Evolutionary conservation across 169 alveolate genomes (phyloP).

Genomic region (Cryptosporidium canis): DNA sequence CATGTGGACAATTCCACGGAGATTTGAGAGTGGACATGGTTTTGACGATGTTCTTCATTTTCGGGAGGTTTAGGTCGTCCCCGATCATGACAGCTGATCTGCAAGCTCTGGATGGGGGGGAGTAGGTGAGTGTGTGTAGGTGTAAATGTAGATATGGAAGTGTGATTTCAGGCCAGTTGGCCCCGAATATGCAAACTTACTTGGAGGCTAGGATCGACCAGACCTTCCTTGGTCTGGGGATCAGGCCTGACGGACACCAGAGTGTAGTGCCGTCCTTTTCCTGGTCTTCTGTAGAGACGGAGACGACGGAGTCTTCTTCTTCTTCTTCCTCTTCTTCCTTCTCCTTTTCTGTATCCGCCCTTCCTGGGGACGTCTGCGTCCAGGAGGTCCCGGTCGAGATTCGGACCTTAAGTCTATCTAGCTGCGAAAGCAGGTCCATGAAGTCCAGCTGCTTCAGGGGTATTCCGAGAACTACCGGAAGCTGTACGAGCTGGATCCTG

Average conservation of each 20-base stretch:
- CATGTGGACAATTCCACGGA: constrained; percentile 99
- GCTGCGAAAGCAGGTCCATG: constrained; percentile 71
- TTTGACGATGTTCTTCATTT: constrained; percentile 88
- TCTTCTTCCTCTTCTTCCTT: constrained; percentile 72
- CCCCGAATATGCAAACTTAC: constrained; percentile 48
- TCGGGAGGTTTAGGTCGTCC: constrained; percentile 82
- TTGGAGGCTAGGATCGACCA: constrained; percentile 89
- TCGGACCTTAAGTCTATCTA: constrained; percentile 27
- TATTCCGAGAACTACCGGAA: constrained; percentile 51
- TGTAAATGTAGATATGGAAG: neutral
- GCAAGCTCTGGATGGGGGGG: constrained; percentile 90
- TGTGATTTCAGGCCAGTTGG: neutral
- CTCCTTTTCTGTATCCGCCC: constrained; percentile 16
- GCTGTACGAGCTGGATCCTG: constrained; percentile 16
- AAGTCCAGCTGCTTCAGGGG: constrained; percentile 71
- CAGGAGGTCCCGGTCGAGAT: neutral
- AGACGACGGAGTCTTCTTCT: constrained; percentile 59
- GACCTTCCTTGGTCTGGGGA: constrained; percentile 86
- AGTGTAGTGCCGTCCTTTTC: constrained; percentile 1
- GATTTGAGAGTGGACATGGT: constrained; percentile 89
- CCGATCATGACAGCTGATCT: constrained; percentile 97
- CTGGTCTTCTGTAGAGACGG: constrained; percentile 18
- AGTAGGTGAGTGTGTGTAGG: neutral
- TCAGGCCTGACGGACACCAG: constrained; percentile 42
- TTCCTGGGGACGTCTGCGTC: constrained; percentile 73